Evolutionary conservation across 1,139 yeast genomes (phyloP).

Genomic region (Saccharomyces pastorianus): DNA sequence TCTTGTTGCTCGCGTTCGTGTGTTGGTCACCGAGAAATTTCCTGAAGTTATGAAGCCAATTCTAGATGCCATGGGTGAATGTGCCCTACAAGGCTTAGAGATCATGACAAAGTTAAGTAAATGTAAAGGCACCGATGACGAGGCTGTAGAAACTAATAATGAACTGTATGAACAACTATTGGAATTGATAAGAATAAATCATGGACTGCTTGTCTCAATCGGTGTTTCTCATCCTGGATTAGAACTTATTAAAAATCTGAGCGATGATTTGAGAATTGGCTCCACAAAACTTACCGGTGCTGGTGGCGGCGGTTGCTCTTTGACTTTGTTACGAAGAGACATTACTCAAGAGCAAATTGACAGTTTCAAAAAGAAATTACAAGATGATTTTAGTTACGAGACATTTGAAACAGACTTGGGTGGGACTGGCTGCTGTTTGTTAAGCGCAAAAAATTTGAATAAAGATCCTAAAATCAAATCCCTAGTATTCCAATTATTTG

Average conservation of each 20-base stretch:
- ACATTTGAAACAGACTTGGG: conserved; percentile 81
- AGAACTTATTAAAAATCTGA: conserved; percentile 58
- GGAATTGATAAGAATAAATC: conserved; percentile 74
- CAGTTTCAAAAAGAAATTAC: conserved; percentile 31
- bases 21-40: conserved; percentile 39
- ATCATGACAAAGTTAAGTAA: conserved; percentile 7
- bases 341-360: conserved; percentile 35
- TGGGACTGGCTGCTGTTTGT: conserved; percentile 64
- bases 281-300: conserved; percentile 95
- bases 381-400: conserved; percentile 51
- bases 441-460: background rate
- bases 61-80: conserved; percentile 60
- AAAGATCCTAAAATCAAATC: background rate
- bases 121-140: background rate
- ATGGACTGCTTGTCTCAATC: conserved; percentile 73
- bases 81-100: conserved; percentile 53
- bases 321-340: conserved; percentile 62
- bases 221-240: conserved; percentile 91
- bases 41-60: conserved; percentile 47
- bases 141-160: conserved; percentile 35
- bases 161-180: conserved; percentile 36
- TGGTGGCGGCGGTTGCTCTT: conserved; percentile 99
- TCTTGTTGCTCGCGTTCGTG: conserved; percentile 70
- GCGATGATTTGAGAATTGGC: conserved; percentile 61
- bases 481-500: background rate